Base-by-base conservation (phyloP, 306 rosid species). In the Purshia tridentata region DNA sequence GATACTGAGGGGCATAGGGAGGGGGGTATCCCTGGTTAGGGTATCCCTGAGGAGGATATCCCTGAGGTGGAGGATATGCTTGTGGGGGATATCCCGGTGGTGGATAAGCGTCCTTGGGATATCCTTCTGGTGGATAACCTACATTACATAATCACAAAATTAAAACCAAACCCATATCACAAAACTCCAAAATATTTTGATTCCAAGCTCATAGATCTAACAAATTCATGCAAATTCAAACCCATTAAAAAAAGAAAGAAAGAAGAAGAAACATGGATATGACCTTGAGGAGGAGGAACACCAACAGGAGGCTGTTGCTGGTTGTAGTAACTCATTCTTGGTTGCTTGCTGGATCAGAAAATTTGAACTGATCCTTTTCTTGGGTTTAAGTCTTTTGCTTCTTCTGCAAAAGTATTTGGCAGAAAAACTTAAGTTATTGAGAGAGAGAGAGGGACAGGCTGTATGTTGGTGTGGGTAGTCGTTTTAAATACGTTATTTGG, bases 231-330 rank as follows among this genome's bases (percentile, higher is more conserved):
- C 12, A 51, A 29, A 58, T 29, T 29, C 35, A 29, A 0, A 5
- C 4, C 2, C 2, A 29, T 4, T 15, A 13, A 5, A 46, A 3
- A 46, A 40, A 6, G 2, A 8, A 13, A 19, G 6, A 5, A 46
- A 3, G 41, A 40, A 6, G 2, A 8, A 13, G 29, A 29, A 29
- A 29, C 35, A 2, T 1, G 6, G 35, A 18, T 9, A 4, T 1
- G 29, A 92, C 98, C 98, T 84, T 92, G 98, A 1, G 87, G 84
- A n/a, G 98, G 98, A 56, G 98, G 98, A 69, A 85, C 96, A 2
- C 96, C 98, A 19, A 92, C 96, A 3, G 98, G 98, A 9, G 98
- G 96, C 47, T 83, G 98, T 23, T 90, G 92, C 80, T 92, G 98
- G 22, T 78, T 84, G 90, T 90, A 90, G 70, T 92, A 88, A 66